Conservation (phyloP, 768 basidiomycete genomes). For the Omphalotus guepiniiformis region DNA sequence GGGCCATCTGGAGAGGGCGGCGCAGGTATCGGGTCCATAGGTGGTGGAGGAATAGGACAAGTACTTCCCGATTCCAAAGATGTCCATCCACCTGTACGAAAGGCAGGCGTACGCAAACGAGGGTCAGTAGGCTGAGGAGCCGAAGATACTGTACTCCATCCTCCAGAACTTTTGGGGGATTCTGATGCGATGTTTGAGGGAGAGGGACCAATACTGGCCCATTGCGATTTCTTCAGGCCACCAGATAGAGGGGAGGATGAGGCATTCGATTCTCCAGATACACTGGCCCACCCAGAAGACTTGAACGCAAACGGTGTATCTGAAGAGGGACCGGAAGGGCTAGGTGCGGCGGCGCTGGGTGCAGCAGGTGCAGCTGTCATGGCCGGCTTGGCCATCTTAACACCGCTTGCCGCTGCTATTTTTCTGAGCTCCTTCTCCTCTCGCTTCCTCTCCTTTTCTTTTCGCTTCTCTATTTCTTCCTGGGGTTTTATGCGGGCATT, state of each 20-base stretch:
- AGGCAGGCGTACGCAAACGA: slow-evolving; percentile 33
- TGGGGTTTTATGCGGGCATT: slow-evolving; percentile 60
- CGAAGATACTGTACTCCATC: slow-evolving; percentile 9
- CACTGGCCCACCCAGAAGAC: slow-evolving; percentile 45
- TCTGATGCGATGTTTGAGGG: slow-evolving; percentile 12
- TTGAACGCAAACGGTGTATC: slow-evolving; percentile 6
- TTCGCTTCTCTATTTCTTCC: slow-evolving; percentile 68
- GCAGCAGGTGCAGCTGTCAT: slow-evolving; percentile 21
- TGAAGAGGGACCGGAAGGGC: slow-evolving; percentile 14
- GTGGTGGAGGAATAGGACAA: slow-evolving; percentile 13
- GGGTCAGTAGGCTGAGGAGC: slow-evolving; percentile 13
- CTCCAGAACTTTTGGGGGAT: slow-evolving; percentile 9
- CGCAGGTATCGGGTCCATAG: neutral
- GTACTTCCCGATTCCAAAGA: too few species aligned
- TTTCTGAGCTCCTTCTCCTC: slow-evolving; percentile 85
- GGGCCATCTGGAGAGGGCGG: slow-evolving; percentile 22
- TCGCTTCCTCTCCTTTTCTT: slow-evolving; percentile 81
- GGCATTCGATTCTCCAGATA: slow-evolving; percentile 19
- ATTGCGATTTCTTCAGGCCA: slow-evolving; percentile 44
- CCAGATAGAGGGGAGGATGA: slow-evolving; percentile 18
- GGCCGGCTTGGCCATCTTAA: slow-evolving; percentile 57
- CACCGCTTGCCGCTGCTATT: slow-evolving; percentile 76
- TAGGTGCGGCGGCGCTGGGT: slow-evolving; percentile 15
- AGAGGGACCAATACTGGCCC: slow-evolving; percentile 41
- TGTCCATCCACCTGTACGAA: slow-evolving; percentile 65